A percentile compares a stretch with the other conserved stretches of the same genome.
These are phyloP conservation scores for Amanita inopinata DNA, from an alignment of 768 basidiomycete species.

Conservation along the genomic window DNA sequence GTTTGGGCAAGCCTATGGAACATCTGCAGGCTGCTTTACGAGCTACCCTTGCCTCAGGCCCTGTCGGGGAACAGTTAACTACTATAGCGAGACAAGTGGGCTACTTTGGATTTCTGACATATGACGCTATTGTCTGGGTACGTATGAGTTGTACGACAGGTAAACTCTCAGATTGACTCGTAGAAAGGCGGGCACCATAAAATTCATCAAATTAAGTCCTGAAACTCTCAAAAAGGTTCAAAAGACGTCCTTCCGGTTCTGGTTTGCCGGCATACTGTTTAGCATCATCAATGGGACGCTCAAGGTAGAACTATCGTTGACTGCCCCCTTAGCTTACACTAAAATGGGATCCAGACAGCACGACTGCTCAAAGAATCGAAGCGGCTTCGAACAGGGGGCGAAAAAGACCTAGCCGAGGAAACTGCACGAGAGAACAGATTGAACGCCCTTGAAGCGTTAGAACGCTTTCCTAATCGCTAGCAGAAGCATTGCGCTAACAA, in stretches of 20 bases:
- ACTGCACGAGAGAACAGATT: slow-evolving; percentile 57
- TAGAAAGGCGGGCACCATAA: slow-evolving; percentile 52
- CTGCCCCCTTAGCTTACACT: not conserved
- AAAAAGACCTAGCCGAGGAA: slow-evolving; percentile 61
- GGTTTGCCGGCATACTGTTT: slow-evolving; percentile 80
- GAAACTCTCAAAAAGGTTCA: slow-evolving; percentile 50
- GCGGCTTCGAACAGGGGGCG: slow-evolving; percentile 40
- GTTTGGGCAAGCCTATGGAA: slow-evolving; percentile 89
- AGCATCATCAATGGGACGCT: slow-evolving; percentile 62
- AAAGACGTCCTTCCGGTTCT: slow-evolving; percentile 71
- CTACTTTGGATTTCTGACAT: slow-evolving; percentile 81
- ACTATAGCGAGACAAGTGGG: slow-evolving; percentile 76
- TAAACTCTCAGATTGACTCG: slow-evolving; percentile 4
- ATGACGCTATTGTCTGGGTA: slow-evolving; percentile 85
- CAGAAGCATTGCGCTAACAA: not conserved
- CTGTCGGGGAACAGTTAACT: slow-evolving; percentile 62
- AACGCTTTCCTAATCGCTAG: slow-evolving; percentile 9
- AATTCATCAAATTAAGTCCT: slow-evolving; percentile 51
- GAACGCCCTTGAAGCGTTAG: slow-evolving; percentile 45
- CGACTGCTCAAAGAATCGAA: slow-evolving; percentile 54
- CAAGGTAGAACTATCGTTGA: slow-evolving; percentile 39
- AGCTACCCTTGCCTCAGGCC: slow-evolving; percentile 44
- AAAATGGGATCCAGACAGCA: slow-evolving; percentile 32
- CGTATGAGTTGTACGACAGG: slow-evolving; percentile 15
- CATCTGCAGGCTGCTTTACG: slow-evolving; percentile 86